These are phyloP conservation scores for Yamadazyma olivae DNA, from an alignment of 805 yeast genomes.

Conservation along the genomic window DNA sequence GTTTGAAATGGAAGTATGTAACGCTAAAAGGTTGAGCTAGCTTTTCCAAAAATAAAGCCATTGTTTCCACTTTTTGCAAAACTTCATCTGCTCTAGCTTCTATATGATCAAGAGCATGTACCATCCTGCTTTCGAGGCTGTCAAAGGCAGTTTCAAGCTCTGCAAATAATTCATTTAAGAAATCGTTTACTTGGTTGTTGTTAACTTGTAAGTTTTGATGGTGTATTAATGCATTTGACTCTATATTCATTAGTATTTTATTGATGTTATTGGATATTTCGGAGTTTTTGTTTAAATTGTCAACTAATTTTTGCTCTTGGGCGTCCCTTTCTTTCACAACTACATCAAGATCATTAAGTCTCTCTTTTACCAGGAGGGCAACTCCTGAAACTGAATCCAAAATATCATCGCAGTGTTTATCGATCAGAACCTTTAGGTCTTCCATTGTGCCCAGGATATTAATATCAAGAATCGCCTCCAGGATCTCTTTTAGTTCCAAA, in stretches of 20 bases:
- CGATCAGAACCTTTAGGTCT: conserved; percentile 1
- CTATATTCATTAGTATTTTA: conserved; percentile 1
- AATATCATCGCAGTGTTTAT: conserved; percentile 6
- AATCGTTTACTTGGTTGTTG: conserved; percentile 1
- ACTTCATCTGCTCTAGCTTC: no score
- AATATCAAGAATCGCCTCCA: neutral
- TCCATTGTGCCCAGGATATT: neutral
- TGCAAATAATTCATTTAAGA: conserved; percentile 6
- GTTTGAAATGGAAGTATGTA: no score
- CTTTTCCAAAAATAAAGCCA: no score
- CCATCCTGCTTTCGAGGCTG: conserved; percentile 7
- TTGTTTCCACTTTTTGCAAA: no score
- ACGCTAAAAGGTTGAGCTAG: no score
- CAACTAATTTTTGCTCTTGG: conserved; percentile 1
- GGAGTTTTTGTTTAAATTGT: conserved; percentile 4
- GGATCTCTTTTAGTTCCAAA: conserved; percentile 3
- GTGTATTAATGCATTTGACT: conserved; percentile 1
- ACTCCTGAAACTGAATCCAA: conserved; percentile 2
- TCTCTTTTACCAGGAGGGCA: conserved; percentile 2
- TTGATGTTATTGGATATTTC: conserved; percentile 5
- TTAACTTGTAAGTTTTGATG: neutral
- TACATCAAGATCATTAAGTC: conserved; percentile 5
- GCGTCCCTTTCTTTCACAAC: conserved; percentile 1
- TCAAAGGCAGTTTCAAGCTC: conserved; percentile 4
- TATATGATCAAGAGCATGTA: conserved; percentile 6